Evolutionary conservation across 1,284 basidiomycete genomes (phyloP).

Genomic region (Puccinia hordei): DNA sequence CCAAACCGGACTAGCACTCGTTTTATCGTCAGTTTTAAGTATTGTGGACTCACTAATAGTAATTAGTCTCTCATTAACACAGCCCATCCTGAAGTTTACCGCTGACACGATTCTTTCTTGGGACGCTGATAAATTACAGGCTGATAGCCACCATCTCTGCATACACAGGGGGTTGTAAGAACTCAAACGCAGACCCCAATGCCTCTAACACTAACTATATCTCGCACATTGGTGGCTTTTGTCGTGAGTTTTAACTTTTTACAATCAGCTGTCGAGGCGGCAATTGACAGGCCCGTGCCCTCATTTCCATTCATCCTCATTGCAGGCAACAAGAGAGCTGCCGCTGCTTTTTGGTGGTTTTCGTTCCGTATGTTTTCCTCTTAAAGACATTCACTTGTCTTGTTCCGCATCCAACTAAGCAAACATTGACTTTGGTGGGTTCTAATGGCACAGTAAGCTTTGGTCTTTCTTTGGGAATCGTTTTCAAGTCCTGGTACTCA

Average conservation of each 20-base stretch:
- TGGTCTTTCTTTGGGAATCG: conserved; percentile 30
- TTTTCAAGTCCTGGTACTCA: conserved; percentile 47
- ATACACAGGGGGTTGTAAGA: conserved; percentile 54
- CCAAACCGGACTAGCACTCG: conserved; percentile 51
- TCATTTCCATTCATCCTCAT: neutral
- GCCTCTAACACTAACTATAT: conserved; percentile 53
- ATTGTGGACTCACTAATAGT: neutral
- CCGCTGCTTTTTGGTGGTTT: conserved; percentile 56
- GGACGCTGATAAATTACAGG: conserved; percentile 20
- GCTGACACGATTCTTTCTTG: neutral
- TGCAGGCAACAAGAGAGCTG: conserved; percentile 54
- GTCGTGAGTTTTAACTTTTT: conserved; percentile 24
- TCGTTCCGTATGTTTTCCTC: conserved; percentile 49
- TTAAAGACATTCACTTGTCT: neutral
- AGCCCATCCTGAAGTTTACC: neutral
- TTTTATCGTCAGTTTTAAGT: conserved; percentile 50
- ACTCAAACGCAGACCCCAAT: conserved; percentile 52
- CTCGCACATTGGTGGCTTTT: conserved; percentile 52
- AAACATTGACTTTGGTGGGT: neutral
- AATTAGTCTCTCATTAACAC: neutral
- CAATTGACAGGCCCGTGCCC: neutral
- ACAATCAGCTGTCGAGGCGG: no score
- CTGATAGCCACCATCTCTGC: conserved; percentile 53
- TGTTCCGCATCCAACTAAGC: neutral
- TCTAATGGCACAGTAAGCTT: conserved; percentile 29